Evolutionary conservation across 2,329 filamentous ascomycete species (phyloP), one percentile per base, ranked within the genome.

Genomic region (Davidsoniella eucalypti): DNA sequence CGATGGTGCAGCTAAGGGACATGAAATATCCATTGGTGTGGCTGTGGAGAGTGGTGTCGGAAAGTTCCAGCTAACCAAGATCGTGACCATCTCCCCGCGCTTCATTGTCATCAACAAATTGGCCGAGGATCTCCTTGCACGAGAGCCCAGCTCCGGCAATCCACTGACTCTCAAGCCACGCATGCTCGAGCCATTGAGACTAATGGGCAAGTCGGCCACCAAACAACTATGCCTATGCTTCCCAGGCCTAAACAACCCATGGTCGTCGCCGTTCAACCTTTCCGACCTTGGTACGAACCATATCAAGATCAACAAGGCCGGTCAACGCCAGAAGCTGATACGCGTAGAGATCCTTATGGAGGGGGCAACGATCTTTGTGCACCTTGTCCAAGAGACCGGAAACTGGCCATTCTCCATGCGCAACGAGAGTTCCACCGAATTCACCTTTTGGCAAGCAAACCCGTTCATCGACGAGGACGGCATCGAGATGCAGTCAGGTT

Each of bases 341-440:
- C 79, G 90, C 47, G 75, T 93, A 10, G 92, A 98, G 61, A 77
- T 95, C 41, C 70, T 98, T 43, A 82, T 95, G 74, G 93, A 98
- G 63, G 80, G 85, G 54, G 86, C 90, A 0, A 96, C 90, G 1
- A 82, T 98, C 39, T 98, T 96, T 70, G 64, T 96, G 33, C 86
- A 94, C 59, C 74, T 98, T 52, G 92, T 80, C 60, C 71, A 90
- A 57, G 92, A 98, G 67, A 87, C 78, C 5, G 93, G 92, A 64
- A 87, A 94, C 61, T 98, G 92, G 92, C 92, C 92, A 0, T 98
- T 92, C 67, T 95, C 88, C 0, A 95, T 98, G 81, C 83, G 92
- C 56, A 98, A 98, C 61, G 92, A 96, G 67, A 96, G 90, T 60
- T 90, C 96, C 59, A 84, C 83, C 21, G 92, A 96, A 61, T 96